phyloP scores from a whole-genome alignment of 768 basidiomycete genomes.

The Naganishia vishniacii region DNA sequence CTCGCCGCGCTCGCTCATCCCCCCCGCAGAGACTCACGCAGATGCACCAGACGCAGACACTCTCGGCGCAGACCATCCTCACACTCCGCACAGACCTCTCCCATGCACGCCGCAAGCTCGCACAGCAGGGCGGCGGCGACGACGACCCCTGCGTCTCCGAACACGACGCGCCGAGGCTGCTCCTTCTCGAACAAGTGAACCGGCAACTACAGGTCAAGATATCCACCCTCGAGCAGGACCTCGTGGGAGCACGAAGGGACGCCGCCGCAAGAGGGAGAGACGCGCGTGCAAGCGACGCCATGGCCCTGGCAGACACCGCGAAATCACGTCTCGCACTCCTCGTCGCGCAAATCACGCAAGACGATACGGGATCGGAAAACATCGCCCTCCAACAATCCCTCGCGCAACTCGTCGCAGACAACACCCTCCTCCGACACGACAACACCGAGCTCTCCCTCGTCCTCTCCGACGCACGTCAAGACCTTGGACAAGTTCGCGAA shows the following conservation, averaged over 20 bases:
- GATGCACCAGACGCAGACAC: slow-evolving; percentile 4
- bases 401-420: slow-evolving; percentile 79
- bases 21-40: background rate
- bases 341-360: slow-evolving; percentile 25
- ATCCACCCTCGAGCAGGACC: slow-evolving; percentile 4
- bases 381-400: slow-evolving; percentile 58
- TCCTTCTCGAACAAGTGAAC: slow-evolving; percentile 2
- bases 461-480: slow-evolving; percentile 70
- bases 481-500: slow-evolving; percentile 62
- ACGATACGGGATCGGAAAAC: slow-evolving; percentile 40
- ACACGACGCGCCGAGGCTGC: too few species aligned
- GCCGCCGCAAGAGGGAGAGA: slow-evolving; percentile 6
- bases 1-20: background rate
- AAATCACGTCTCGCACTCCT: background rate
- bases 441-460: slow-evolving; percentile 71
- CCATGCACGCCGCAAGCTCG: background rate
- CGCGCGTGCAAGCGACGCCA: background rate
- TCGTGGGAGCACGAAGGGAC: background rate
- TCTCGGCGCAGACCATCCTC: slow-evolving; percentile 20
- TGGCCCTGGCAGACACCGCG: background rate
- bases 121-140: background rate
- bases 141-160: background rate
- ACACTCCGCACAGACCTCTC: slow-evolving; percentile 26
- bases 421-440: slow-evolving; percentile 73
- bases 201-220: background rate